Evolutionary conservation across 208 protist species (phyloP).

Genomic region (Trypanosoma caninum): DNA sequence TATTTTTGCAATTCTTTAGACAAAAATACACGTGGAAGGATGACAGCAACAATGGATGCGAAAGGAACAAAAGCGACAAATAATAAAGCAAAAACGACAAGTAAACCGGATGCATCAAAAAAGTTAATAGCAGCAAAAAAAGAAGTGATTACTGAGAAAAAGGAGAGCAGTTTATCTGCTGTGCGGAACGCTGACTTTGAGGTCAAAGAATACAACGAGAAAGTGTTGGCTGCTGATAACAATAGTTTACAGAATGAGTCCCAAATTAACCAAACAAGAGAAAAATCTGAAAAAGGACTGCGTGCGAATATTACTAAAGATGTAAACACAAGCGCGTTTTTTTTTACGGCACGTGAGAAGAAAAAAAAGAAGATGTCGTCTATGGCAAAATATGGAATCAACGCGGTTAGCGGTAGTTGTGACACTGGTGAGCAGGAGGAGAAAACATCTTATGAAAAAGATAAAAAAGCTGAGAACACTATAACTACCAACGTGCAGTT

Average conservation of each 20-base stretch:
- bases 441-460: not conserved
- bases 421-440: not conserved
- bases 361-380: not conserved
- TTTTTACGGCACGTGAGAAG: not conserved
- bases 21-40: not conserved
- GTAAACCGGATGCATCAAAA: too few species aligned
- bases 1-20: too few species aligned
- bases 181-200: too few species aligned
- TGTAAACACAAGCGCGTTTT: not conserved
- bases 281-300: not conserved
- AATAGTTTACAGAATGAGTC: too few species aligned
- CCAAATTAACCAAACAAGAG: too few species aligned
- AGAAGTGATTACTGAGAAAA: too few species aligned
- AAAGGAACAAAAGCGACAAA: not conserved
- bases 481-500: not conserved
- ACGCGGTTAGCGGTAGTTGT: not conserved
- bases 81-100: too few species aligned
- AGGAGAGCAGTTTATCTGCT: too few species aligned
- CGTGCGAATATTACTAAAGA: not conserved
- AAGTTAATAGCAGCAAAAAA: too few species aligned
- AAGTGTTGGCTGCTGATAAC: too few species aligned
- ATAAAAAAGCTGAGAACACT: not conserved
- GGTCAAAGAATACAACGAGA: too few species aligned
- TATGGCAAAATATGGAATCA: not conserved
- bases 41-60: not conserved